Base-by-base conservation (phyloP, 2,329 filamentous ascomycete genomes). In the Pyrenochaeta sp. region DNA sequence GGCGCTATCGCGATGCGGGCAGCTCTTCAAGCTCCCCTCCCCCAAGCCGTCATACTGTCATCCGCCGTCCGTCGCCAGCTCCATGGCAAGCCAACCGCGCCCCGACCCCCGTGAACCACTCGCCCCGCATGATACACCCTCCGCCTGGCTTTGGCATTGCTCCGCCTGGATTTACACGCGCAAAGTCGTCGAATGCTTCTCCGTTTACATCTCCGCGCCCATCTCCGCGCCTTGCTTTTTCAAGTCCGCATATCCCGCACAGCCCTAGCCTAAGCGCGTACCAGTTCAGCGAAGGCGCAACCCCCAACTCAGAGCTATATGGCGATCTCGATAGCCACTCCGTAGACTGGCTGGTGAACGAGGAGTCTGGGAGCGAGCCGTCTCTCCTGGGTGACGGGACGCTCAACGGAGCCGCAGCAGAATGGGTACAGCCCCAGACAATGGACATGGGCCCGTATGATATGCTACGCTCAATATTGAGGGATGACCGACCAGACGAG, bases 381-480 rank as follows among this genome's bases (percentile, higher is more conserved):
- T 91, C 89, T 25, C 79, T 86, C 40, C 85, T 87, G 36, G 87
- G 86, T 9, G 84, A 90, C 15, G 92, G 89, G 65, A 88, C 86
- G 34, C 84, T 94, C 59, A 93, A 92, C 71, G 90, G 88, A 43
- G 90, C 90, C 13, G 92, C 92, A 5, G 90, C 93, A 25, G 93
- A 97, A 76, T 97, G 87, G 80, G 83, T 89, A 47, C 82, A 83
- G 58, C 81, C 84, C 13, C 85, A 86, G 74, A 90, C 91, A 72
- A 87, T 88, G 55, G 93, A 98, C 72, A 98, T 99, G 94, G 96
- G 92, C 57, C 94, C 95, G 0, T 97, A 97, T 78, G 95, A 99
- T 75, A 98, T 99, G 87, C 84, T 99, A 54, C 91, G 95, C 61
- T 97, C 94, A 5, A 96, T 99, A 40, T 84, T 99, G 27, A 92